phyloP scores from a whole-genome alignment of 805 yeast species.

The Wickerhamiella alocasiicola region DNA sequence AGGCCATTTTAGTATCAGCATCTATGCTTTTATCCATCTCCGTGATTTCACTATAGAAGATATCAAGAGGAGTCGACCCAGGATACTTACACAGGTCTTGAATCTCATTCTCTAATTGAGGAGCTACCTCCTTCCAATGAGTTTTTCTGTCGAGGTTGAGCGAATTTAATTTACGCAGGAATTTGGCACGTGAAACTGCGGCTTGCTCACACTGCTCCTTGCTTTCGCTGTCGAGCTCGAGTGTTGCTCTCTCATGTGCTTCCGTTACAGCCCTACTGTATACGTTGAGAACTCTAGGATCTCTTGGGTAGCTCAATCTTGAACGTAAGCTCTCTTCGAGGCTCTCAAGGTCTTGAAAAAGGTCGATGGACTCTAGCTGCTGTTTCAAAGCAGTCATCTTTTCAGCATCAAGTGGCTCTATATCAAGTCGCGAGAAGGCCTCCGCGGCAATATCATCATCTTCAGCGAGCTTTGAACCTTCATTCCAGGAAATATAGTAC shows the following conservation, averaged over 20 bases:
- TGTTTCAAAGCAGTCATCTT: neutral
- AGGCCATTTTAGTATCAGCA: neutral
- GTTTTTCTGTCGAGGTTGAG: neutral
- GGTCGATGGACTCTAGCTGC: neutral
- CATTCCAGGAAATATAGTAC: neutral
- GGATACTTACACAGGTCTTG: neutral
- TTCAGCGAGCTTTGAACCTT: neutral
- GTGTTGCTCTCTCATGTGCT: neutral
- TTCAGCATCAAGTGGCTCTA: neutral
- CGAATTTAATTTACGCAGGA: conserved; percentile 4
- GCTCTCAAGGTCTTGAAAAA: neutral
- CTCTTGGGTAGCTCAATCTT: neutral
- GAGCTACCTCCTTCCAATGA: conserved; percentile 6
- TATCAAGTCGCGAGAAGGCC: neutral
- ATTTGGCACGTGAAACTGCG: conserved; percentile 10
- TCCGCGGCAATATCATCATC: neutral
- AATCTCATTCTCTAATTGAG: neutral
- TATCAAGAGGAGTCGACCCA: conserved; percentile 12
- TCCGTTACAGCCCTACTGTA: neutral
- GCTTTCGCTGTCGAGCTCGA: neutral
- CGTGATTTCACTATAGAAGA: conserved; percentile 1
- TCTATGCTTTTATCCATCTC: neutral
- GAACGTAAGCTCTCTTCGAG: neutral
- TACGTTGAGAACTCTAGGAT: neutral
- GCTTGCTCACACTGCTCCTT: neutral